Evolutionary conservation across 2,329 filamentous ascomycete genomes (phyloP), one percentile per base, ranked within the genome.

Genomic region (Penicillium sp.): DNA sequence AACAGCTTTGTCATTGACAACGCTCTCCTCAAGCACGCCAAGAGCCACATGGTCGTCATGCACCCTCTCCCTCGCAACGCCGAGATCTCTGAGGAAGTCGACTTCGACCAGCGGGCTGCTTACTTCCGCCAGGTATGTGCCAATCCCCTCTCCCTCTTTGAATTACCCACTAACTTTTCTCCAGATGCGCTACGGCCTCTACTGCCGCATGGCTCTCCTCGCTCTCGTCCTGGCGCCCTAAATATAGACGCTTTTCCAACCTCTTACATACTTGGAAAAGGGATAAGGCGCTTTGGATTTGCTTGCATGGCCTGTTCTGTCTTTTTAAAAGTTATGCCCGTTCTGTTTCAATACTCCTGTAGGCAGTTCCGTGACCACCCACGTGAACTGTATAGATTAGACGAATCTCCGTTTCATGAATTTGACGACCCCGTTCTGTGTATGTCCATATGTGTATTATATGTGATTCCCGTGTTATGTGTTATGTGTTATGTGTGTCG

Each of bases 51-150:
- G 87, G 85, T 96, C 60, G 89, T 99, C 60, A 86, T 99, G 86
- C 94, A 99, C 77, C 94, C 94, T 54, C 81, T 99, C 68, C 94
- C 94, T 39, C 84, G 94, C 68, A 97, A 97, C 70, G 86, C 88
- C 62, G 94, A 99, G 82, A 88, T 99, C 71, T 86, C 87, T 32
- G 91, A 95, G 77, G 94, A 99, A 79, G 92, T 99, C 45, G 94
- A 99, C 76, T 96, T 95, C 78, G 94, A 99, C 78, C 91, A 95
- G 72, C 81, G 94, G 66, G 94, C 94, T 55, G 93, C 94, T 52
- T 99, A 99, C 80, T 99, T 99, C 79, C 87, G 94, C 89, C 94
- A 99, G 89, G 93, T 96, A 78, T 86, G 89, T 83, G 57, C 49
- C 36, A 21, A 16, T 24, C 16, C 53, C 43, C 42, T 18, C 21